These are phyloP conservation scores for Sporothrix protearum DNA, from an alignment of 2,329 filamentous ascomycete genomes.

Conservation along the genomic window DNA sequence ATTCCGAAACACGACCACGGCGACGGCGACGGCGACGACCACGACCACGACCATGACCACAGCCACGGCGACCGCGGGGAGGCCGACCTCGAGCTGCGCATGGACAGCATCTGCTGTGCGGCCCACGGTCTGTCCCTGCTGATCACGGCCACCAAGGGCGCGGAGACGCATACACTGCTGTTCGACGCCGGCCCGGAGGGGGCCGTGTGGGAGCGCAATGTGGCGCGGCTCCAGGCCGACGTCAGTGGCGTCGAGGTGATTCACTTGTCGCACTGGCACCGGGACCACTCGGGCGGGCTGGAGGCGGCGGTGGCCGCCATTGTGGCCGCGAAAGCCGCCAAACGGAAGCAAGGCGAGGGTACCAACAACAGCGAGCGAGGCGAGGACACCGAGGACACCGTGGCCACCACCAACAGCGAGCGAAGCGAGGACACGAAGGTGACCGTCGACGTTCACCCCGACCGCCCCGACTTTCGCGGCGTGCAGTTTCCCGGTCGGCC, in stretches of 20 bases:
- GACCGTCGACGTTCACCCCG: constrained; percentile 49
- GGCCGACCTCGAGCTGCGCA: constrained; percentile 44
- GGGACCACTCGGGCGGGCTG: constrained; percentile 53
- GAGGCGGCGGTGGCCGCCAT: constrained; percentile 48
- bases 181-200: constrained; percentile 55
- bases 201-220: constrained; percentile 49
- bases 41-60: constrained; percentile 19
- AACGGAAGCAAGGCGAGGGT: too few relatives aligned
- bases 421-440: constrained; percentile 4
- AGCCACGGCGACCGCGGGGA: constrained; percentile 38
- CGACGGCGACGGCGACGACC: constrained; percentile 21
- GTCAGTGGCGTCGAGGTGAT: constrained; percentile 45
- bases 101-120: constrained; percentile 51
- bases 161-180: constrained; percentile 45
- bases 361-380: not conserved
- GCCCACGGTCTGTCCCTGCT: constrained; percentile 53
- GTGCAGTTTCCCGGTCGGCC: constrained; percentile 38
- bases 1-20: not conserved
- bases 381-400: too few relatives aligned
- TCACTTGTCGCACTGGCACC: constrained; percentile 53
- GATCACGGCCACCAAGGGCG: constrained; percentile 47
- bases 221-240: constrained; percentile 42
- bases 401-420: not conserved
- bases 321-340: constrained; percentile 40
- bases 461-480: constrained; percentile 50